Conservation (phyloP, 495 filamentous ascomycete genomes). For the Cenococcum geophilum region DNA sequence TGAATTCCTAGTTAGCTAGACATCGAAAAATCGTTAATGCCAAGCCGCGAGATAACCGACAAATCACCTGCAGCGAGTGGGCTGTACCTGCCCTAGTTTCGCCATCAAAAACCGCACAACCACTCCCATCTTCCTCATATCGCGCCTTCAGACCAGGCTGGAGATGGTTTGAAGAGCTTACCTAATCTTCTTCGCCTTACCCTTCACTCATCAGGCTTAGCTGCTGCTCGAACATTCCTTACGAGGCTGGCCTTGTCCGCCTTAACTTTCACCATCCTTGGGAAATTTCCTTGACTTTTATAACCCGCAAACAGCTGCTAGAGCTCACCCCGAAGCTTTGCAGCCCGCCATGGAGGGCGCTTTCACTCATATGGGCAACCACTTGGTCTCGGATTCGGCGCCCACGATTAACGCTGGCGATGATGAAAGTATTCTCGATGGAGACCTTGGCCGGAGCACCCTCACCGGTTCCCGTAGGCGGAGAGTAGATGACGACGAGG, state of each 20-base stretch:
- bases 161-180: conserved; percentile 1
- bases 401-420: conserved; percentile 73
- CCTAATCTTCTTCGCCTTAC: not conserved
- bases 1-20: not conserved
- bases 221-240: not conserved
- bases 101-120: not conserved
- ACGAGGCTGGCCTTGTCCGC: not conserved
- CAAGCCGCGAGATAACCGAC: not conserved
- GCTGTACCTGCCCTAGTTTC: not conserved
- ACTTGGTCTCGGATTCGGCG: conserved; percentile 66
- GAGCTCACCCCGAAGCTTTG: not conserved
- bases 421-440: conserved; percentile 67
- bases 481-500: conserved; percentile 76
- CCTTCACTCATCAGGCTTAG: not conserved
- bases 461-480: conserved; percentile 59
- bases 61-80: not conserved
- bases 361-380: conserved; percentile 79
- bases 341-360: conserved; percentile 68
- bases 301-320: not conserved
- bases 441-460: conserved; percentile 56
- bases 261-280: not conserved
- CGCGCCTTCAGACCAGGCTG: not conserved
- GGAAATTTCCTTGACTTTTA: not conserved
- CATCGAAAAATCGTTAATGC: not conserved
- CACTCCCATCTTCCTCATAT: not conserved